Conservation (phyloP, 2,329 filamentous ascomycete genomes). For the Paramyrothecium roridum region DNA sequence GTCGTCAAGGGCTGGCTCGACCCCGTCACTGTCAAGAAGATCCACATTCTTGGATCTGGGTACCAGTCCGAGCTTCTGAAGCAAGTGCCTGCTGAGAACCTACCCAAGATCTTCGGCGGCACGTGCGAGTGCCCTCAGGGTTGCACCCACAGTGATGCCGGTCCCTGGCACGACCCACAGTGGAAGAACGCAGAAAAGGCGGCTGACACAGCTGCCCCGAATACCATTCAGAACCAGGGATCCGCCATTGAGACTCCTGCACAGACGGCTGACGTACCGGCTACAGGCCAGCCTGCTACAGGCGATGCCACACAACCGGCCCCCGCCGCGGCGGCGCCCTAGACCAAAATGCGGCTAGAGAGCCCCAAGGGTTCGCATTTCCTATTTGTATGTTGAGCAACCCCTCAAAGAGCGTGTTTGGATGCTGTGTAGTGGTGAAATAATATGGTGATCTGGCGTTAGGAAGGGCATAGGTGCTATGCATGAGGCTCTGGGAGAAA, state of each 20-base stretch:
- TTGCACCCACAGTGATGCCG: slow-evolving; percentile 82
- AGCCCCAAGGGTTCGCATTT: background rate
- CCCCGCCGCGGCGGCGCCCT: slow-evolving; percentile 14
- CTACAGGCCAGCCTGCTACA: slow-evolving; percentile 25
- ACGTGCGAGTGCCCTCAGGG: slow-evolving; percentile 77
- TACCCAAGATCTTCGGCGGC: slow-evolving; percentile 84
- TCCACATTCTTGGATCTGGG: slow-evolving; percentile 77
- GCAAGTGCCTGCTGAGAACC: slow-evolving; percentile 86
- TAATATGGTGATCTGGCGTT: background rate
- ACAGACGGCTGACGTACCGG: slow-evolving; percentile 21
- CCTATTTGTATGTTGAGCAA: background rate
- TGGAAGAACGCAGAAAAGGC: slow-evolving; percentile 63
- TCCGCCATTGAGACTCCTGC: slow-evolving; percentile 30
- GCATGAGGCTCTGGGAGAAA: background rate
- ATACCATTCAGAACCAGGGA: slow-evolving; percentile 37
- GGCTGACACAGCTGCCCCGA: slow-evolving; percentile 17
- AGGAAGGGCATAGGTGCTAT: background rate
- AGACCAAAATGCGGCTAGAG: background rate
- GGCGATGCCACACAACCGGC: slow-evolving; percentile 32
- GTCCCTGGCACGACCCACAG: slow-evolving; percentile 78
- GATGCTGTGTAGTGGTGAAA: background rate
- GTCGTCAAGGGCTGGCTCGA: slow-evolving; percentile 93
- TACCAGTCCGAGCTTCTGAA: slow-evolving; percentile 82
- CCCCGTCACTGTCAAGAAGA: slow-evolving; percentile 94
- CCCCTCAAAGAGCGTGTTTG: background rate